phyloP scores from a whole-genome alignment of 805 yeast species.

The Hanseniaspora thailandica region DNA sequence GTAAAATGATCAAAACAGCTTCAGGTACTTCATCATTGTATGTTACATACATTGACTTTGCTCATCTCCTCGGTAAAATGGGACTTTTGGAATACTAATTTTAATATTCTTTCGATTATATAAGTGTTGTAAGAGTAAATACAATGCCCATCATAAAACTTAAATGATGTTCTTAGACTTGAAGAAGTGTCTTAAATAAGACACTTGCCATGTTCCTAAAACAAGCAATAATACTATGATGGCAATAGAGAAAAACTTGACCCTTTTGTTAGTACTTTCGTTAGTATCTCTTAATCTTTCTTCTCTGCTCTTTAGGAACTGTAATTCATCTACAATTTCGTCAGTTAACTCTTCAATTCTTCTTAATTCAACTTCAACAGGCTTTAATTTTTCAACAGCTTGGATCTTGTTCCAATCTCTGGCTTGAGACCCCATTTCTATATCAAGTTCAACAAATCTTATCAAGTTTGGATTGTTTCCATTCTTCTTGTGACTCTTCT shows the following conservation, averaged over 20 bases:
- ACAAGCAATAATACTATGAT: conserved; percentile 58
- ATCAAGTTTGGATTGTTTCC: conserved; percentile 17
- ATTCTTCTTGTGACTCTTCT: conserved; percentile 33
- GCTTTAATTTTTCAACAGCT: conserved; percentile 84
- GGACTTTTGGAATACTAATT: conserved; percentile 29
- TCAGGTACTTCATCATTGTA: conserved; percentile 14
- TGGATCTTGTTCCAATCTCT: conserved; percentile 95
- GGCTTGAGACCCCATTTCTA: conserved; percentile 92
- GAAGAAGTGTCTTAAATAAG: conserved; percentile 86
- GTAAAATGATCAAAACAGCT: conserved; percentile 10
- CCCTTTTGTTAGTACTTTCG: conserved; percentile 89
- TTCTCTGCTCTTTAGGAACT: conserved; percentile 77
- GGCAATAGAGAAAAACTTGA: conserved; percentile 68
- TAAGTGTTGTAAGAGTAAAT: no score
- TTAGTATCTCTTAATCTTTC: conserved; percentile 90
- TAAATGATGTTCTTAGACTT: conserved; percentile 67
- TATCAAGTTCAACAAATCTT: conserved; percentile 77
- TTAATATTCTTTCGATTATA: neutral
- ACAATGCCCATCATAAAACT: neutral
- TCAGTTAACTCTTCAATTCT: conserved; percentile 74
- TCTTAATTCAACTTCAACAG: conserved; percentile 81
- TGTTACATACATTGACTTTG: conserved; percentile 38
- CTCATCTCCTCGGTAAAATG: conserved; percentile 37
- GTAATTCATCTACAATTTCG: conserved; percentile 69
- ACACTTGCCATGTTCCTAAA: conserved; percentile 86